Percentiles rank a stretch among this genome's conserved stretches.
Evolutionary conservation across 306 rosid species (phyloP).

Genomic region (Dalbergia oliveri): DNA sequence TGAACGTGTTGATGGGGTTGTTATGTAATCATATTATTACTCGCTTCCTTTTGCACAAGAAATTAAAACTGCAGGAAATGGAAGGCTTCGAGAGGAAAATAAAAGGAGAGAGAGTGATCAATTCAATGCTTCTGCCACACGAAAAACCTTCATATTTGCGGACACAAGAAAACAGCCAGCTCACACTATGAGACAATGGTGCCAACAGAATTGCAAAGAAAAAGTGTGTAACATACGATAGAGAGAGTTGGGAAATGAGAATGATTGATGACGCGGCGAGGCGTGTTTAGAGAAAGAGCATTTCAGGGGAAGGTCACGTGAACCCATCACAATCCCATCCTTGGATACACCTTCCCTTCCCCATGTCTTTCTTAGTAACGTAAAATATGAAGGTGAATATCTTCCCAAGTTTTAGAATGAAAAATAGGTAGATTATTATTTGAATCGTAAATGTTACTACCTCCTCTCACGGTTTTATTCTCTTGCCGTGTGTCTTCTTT

Average conservation of each 20-base stretch:
- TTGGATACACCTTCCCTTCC: neutral
- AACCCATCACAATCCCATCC: conserved; percentile 3
- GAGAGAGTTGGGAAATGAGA: neutral
- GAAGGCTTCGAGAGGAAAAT: neutral
- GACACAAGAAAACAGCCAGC: neutral
- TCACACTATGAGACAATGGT: neutral
- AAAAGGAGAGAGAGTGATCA: neutral
- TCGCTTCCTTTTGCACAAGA: neutral
- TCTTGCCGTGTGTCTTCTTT: neutral
- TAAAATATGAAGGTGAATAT: too few relatives aligned
- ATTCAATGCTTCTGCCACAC: neutral
- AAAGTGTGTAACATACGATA: neutral
- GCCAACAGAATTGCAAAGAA: conserved; percentile 17
- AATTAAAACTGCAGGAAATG: neutral
- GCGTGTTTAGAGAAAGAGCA: neutral
- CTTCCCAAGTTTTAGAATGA: neutral
- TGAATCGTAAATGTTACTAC: conserved; percentile 3
- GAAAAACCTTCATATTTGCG: neutral
- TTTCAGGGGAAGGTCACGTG: conserved; percentile 11
- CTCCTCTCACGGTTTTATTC: conserved; percentile 15
- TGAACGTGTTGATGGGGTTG: neutral
- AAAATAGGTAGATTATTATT: neutral
- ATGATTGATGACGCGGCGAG: neutral
- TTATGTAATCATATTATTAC: neutral
- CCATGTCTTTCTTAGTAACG: neutral